Evolutionary conservation across 805 yeast species (phyloP).

Genomic region (Barnettozyma pratensis): DNA sequence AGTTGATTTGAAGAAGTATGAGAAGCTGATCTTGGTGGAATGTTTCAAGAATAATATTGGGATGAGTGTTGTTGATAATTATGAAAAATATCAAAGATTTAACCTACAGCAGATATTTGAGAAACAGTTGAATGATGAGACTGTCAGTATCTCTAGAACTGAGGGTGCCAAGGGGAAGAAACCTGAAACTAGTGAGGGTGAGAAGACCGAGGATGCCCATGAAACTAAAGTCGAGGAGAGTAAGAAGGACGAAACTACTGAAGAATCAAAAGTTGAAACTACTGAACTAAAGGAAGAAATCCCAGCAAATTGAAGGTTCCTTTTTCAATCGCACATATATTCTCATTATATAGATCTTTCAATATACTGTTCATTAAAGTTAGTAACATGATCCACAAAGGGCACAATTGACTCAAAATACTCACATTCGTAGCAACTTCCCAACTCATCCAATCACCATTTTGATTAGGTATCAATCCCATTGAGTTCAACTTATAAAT

Average conservation of each 20-base stretch:
- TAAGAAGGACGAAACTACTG: not conserved
- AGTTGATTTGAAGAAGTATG: constrained; percentile 77
- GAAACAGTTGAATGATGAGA: constrained; percentile 21
- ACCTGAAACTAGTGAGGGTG: not conserved
- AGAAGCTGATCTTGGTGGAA: constrained; percentile 75
- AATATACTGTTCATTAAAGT: constrained; percentile 9
- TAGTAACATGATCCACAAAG: not conserved
- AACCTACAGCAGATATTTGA: constrained; percentile 80
- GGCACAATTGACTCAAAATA: not conserved
- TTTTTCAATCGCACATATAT: no score
- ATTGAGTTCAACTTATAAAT: constrained; percentile 77
- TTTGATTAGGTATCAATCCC: constrained; percentile 87
- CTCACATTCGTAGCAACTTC: constrained; percentile 38
- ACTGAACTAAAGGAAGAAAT: not conserved
- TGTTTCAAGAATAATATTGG: constrained; percentile 89
- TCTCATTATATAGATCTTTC: constrained; percentile 7
- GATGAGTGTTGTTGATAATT: constrained; percentile 71
- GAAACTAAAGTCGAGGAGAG: not conserved
- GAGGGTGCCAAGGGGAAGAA: constrained; percentile 4
- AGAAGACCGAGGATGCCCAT: not conserved
- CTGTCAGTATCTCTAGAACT: constrained; percentile 5
- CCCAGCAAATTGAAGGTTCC: not conserved
- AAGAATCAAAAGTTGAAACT: not conserved
- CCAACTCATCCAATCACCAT: constrained; percentile 92
- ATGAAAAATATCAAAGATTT: constrained; percentile 56